Percentiles rank a stretch among this genome's conserved stretches.
phyloP scores from a whole-genome alignment of 2,329 filamentous ascomycete species.

The Ophiostoma populinum region DNA sequence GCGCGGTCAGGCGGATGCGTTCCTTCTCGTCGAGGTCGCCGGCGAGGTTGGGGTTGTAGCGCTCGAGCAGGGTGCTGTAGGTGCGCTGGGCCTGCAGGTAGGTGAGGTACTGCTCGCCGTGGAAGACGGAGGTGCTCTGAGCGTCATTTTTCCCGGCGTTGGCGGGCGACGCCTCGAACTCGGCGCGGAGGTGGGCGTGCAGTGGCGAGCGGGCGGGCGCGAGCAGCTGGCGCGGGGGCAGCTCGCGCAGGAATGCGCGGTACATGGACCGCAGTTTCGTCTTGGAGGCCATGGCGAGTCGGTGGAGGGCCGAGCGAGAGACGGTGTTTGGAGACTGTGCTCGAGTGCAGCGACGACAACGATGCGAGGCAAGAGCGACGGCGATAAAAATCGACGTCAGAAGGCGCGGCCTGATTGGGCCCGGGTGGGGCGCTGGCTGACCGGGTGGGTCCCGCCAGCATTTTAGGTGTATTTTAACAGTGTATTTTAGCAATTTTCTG shows the following conservation, averaged over 20 bases:
- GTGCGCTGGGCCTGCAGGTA: slow-evolving; percentile 75
- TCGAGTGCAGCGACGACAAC: too few species aligned
- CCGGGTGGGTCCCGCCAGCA: too few species aligned
- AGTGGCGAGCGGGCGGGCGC: slow-evolving; percentile 45
- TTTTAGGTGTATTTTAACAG: too few species aligned
- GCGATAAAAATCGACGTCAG: slow-evolving; percentile 3
- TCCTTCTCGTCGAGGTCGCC: slow-evolving; percentile 60
- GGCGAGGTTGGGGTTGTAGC: slow-evolving; percentile 85
- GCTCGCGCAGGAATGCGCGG: slow-evolving; percentile 73
- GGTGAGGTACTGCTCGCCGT: slow-evolving; percentile 61
- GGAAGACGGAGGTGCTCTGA: slow-evolving; percentile 12
- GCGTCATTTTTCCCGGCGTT: slow-evolving; percentile 15
- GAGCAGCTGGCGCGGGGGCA: slow-evolving; percentile 51
- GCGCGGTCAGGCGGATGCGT: slow-evolving; percentile 63
- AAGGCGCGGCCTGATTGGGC: not conserved
- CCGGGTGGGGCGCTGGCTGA: not conserved
- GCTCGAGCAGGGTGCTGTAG: slow-evolving; percentile 66
- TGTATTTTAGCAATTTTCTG: too few species aligned
- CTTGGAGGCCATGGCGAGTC: slow-evolving; percentile 13
- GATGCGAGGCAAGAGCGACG: too few species aligned
- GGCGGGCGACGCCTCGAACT: slow-evolving; percentile 28
- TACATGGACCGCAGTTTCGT: slow-evolving; percentile 56
- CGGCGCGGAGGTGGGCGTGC: slow-evolving; percentile 49
- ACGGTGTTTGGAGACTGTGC: too few species aligned
- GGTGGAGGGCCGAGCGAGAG: not conserved